phyloP scores from a whole-genome alignment of 1,139 yeast species.

The Pichia sp. region DNA sequence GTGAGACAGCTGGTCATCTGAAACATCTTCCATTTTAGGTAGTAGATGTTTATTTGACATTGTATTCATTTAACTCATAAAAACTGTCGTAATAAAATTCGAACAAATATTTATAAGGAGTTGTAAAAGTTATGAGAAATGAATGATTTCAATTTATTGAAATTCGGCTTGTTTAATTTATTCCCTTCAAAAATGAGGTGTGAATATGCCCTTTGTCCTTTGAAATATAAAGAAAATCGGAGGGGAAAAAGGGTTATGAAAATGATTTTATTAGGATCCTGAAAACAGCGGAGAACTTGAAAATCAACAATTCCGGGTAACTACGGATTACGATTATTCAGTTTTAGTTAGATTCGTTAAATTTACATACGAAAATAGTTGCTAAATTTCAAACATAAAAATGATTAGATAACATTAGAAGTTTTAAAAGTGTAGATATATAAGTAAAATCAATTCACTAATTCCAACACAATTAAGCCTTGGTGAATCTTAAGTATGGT shows the following conservation, averaged over 20 bases:
- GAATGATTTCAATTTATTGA: neutral
- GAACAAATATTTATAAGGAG: no score
- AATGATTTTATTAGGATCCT: neutral
- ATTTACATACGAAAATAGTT: no score
- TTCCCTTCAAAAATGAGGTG: no score
- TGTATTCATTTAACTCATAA: neutral
- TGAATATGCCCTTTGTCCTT: no score
- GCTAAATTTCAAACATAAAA: neutral
- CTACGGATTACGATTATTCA: neutral
- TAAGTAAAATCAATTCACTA: neutral
- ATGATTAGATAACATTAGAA: neutral
- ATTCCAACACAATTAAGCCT: constrained; percentile 17
- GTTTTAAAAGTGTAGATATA: neutral
- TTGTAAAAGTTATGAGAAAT: neutral
- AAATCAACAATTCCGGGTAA: neutral
- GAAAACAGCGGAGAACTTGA: neutral
- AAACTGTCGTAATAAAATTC: neutral
- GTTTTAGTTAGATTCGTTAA: no score
- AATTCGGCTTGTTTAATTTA: neutral
- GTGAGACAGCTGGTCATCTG: neutral
- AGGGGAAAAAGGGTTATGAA: neutral
- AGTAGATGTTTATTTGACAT: neutral
- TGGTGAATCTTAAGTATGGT: constrained; percentile 71
- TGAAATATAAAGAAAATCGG: neutral
- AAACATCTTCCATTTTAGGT: neutral